Evolutionary conservation across 2,329 filamentous ascomycete species (phyloP), one percentile per base, ranked within the genome.

Genomic region (Microdochium paspali): DNA sequence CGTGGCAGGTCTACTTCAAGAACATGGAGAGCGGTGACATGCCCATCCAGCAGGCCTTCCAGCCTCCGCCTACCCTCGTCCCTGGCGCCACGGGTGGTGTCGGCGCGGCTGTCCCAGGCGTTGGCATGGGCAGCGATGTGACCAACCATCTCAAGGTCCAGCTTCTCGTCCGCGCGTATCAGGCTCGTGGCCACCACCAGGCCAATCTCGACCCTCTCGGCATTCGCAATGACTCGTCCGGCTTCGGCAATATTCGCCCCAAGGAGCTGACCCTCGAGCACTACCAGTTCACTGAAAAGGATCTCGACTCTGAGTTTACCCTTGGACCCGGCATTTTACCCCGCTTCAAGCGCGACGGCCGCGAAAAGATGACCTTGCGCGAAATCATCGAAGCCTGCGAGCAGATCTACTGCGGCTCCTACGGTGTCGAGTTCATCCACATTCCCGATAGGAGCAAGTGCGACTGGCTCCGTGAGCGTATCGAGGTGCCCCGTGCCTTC

Each of bases 21-120:
- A 98, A 98, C 73, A 96, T 98, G 87, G 93, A 98, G 76, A 87
- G 82, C 56, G 93, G 93, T 66, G 87, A 93, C 62, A 97, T 98
- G 89, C 91, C 91, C 64, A 89, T 95, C 65, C 93, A 91, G 53
- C 87, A 95, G 71, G 93, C 93, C 58, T 98, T 98, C 76, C 90
- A 90, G 56, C 90, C 93, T 56, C 93, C 93, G 44, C 93, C 93
- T 15, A 95, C 87, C 57, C 82, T 98, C 56, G 84, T 97, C 46
- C 88, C 90, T 48, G 80, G 82, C 56, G 85, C 89, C 46, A 82
- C 84, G 42, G 88, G 87, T 52, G 87, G 86, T 57, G 82, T 93
- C 48, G 84, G 86, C 53, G 79, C 85, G 61, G 85, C 85, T 44
- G 84, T 84, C 46, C 70, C 84, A 42, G 81, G 84, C 48, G 72